These are phyloP conservation scores for Verticillium nubilum DNA, from an alignment of 2,329 filamentous ascomycete genomes.

Conservation along the genomic window DNA sequence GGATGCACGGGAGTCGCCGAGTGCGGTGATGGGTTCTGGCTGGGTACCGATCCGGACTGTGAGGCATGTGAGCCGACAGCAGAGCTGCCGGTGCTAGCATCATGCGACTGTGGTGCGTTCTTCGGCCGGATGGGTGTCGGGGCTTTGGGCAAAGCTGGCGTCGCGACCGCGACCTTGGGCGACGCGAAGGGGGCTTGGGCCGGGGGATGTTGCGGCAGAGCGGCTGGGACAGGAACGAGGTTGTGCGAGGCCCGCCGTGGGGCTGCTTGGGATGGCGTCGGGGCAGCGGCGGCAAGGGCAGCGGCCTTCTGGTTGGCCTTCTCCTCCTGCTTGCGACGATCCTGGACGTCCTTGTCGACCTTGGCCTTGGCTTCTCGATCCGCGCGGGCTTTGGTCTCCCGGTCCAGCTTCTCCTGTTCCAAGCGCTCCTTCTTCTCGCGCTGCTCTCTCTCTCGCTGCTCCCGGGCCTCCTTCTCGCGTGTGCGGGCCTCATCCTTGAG, in stretches of 20 bases:
- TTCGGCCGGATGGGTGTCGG: slow-evolving; percentile 73
- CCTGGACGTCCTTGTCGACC: slow-evolving; percentile 29
- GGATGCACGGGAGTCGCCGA: slow-evolving; percentile 58
- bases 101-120: slow-evolving; percentile 50
- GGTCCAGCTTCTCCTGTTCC: slow-evolving; percentile 50
- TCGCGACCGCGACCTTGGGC: slow-evolving; percentile 73
- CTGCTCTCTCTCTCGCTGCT: slow-evolving; percentile 59
- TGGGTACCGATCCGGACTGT: slow-evolving; percentile 49
- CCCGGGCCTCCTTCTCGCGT: slow-evolving; percentile 71
- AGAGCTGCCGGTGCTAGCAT: slow-evolving; percentile 60
- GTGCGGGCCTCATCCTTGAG: slow-evolving; percentile 77
- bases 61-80: slow-evolving; percentile 65
- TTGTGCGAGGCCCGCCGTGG: slow-evolving; percentile 25
- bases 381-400: slow-evolving; percentile 32
- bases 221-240: slow-evolving; percentile 37
- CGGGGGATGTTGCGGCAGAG: slow-evolving; percentile 54
- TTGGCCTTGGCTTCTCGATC: slow-evolving; percentile 27
- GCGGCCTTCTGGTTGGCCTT: slow-evolving; percentile 34
- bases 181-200: slow-evolving; percentile 60
- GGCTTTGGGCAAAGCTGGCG: slow-evolving; percentile 76
- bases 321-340: slow-evolving; percentile 36
- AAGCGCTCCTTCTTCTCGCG: slow-evolving; percentile 55
- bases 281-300: slow-evolving; percentile 28
- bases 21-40: slow-evolving; percentile 55
- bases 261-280: slow-evolving; percentile 34